These are phyloP conservation scores for Ogataea naganishii DNA, from an alignment of 805 yeast genomes.

Conservation along the genomic window DNA sequence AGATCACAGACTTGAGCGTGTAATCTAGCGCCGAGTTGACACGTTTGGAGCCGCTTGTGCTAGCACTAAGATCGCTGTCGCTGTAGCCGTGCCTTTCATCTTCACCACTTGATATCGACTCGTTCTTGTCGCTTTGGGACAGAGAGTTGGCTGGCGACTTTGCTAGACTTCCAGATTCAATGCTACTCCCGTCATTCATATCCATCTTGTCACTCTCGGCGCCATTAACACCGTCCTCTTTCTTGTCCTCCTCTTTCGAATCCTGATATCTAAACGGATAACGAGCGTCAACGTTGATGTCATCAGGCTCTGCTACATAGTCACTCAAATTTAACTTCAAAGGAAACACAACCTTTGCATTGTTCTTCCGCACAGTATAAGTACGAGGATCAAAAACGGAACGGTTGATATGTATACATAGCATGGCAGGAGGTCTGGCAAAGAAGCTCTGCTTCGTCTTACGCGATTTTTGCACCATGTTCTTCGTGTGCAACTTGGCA, in stretches of 20 bases:
- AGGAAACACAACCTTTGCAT: conserved; percentile 76
- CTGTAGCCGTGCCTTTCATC: background rate
- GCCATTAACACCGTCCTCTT: conserved; percentile 8
- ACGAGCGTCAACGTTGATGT: conserved; percentile 75
- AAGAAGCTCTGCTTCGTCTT: conserved; percentile 80
- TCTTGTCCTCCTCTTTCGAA: conserved; percentile 16
- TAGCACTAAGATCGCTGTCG: conserved; percentile 6
- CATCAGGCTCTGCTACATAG: conserved; percentile 61
- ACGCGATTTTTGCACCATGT: conserved; percentile 63
- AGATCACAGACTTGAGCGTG: conserved; percentile 73
- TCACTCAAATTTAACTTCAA: conserved; percentile 54
- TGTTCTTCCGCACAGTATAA: conserved; percentile 75
- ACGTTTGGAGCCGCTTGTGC: conserved; percentile 5
- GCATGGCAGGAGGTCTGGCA: conserved; percentile 73
- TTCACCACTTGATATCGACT: conserved; percentile 1
- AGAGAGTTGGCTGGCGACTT: too few species aligned
- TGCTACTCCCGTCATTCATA: too few species aligned
- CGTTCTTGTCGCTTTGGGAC: background rate
- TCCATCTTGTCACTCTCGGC: conserved; percentile 21
- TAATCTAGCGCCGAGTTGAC: conserved; percentile 39
- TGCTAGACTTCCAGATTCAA: too few species aligned
- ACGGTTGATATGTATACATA: conserved; percentile 84
- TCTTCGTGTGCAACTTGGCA: conserved; percentile 62
- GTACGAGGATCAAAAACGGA: conserved; percentile 88
- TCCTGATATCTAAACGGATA: conserved; percentile 61